Evolutionary conservation across 352 stramenopile genomes (phyloP), one percentile per base, ranked within the genome.

Genomic region (Globisporangium splendens): DNA sequence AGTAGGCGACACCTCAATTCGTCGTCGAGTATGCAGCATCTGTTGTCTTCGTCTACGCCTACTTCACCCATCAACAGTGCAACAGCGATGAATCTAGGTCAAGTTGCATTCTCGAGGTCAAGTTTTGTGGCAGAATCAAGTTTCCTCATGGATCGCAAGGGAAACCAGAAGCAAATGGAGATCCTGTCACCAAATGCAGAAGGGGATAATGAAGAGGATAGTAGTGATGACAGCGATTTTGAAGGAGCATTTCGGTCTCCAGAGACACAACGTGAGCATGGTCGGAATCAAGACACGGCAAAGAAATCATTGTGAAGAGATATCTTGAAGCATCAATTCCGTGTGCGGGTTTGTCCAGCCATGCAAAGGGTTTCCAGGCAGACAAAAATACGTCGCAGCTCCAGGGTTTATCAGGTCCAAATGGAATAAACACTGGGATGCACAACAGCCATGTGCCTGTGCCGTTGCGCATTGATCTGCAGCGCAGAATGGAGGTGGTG

Each of bases 401-500:
- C 21, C 44, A 35, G 18, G n/a, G 14, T 10, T 21, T 22, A 35
- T 4, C 42, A 42, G 24, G 17, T 8, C 53, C 33, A 42, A 24
- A 44, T 8, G 42, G 28, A 24, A 46, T 42, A 5, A 54, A 44
- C 7, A 35, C 21, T 59, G 33, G 38, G 11, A 3, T 43, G 10
- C 38, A 57, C 47, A 46, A 66, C 21, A 82, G 68, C 44, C 65
- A 75, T 8, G 73, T 68, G 8, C 75, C 75, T 17, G 39, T 89
- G 15, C 79, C 76, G 11, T 47, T 88, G 13, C 79, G 79, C 39
- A 57, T 73, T 13, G 77, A 91, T 55, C 60, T 89, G 13, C 81
- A 91, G 46, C 65, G 63, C 24, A 73, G 81, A 0, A 86, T 91
- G 75, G 79, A 88, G 54, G 59, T 52, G 0, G 77, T 86, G 15